Percentiles rank a stretch among this genome's conserved stretches.
Conservation (phyloP, 129 eudicot species). For the Centrapalus pauciflorus region DNA sequence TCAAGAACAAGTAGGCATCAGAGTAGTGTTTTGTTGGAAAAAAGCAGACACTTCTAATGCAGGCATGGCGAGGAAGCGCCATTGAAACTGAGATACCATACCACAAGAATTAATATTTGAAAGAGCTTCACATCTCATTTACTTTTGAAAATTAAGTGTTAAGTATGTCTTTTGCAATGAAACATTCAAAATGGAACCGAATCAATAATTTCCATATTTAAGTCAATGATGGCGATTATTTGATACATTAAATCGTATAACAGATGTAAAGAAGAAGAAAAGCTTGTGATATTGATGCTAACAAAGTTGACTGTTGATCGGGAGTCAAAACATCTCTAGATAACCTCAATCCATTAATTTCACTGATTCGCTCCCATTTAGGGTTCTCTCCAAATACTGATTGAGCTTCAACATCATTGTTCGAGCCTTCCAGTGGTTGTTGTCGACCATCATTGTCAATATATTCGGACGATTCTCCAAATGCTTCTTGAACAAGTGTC, state of each 20-base stretch:
- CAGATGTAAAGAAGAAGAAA: neutral
- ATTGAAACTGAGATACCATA: neutral
- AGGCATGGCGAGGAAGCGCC: too few relatives aligned
- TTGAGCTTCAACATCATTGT: neutral
- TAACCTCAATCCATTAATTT: constrained; percentile 60
- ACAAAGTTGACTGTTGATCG: constrained; percentile 56
- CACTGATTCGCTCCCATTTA: constrained; percentile 47
- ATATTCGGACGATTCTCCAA: constrained; percentile 49
- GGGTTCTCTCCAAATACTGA: constrained; percentile 42
- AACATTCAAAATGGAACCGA: too few relatives aligned
- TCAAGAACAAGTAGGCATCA: too few relatives aligned
- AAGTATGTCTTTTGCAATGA: too few relatives aligned
- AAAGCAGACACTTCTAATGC: too few relatives aligned
- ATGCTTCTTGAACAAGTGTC: constrained; percentile 25
- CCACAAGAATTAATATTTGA: too few relatives aligned
- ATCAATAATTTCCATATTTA: too few relatives aligned
- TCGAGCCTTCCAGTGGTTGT: constrained; percentile 7
- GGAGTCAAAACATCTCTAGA: constrained; percentile 57
- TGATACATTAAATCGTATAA: too few relatives aligned
- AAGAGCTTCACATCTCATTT: too few relatives aligned
- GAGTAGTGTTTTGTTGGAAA: too few relatives aligned
- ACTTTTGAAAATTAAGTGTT: too few relatives aligned
- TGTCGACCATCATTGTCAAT: constrained; percentile 23
- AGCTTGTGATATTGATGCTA: constrained; percentile 61
- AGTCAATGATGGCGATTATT: too few relatives aligned